A percentile compares a stretch with the other conserved stretches of the same genome.
phyloP scores from a whole-genome alignment of 345 rosid species.

The Aquilaria malaccensis region DNA sequence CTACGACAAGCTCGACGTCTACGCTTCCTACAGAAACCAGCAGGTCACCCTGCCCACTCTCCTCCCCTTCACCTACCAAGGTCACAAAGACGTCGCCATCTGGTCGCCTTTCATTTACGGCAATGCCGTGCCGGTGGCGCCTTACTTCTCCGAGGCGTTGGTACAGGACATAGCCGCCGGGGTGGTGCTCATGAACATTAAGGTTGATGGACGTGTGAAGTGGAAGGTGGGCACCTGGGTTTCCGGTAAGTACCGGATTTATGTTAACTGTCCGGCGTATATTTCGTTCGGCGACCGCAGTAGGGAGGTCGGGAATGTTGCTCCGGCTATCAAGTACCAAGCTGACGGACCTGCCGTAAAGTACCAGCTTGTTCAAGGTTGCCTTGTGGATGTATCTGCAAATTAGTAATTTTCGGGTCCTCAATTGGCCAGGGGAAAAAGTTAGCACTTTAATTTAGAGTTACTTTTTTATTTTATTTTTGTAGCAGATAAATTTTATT shows the following conservation, averaged over 20 bases:
- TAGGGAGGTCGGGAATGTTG: slow-evolving; percentile 10
- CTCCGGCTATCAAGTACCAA: no score
- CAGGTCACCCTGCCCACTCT: slow-evolving; percentile 55
- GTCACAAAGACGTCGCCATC: slow-evolving; percentile 33
- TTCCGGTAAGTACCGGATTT: slow-evolving; percentile 22
- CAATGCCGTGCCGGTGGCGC: slow-evolving; percentile 27
- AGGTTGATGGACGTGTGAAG: slow-evolving; percentile 20
- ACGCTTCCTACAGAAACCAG: slow-evolving; percentile 57
- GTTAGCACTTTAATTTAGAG: no score
- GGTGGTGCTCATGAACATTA: slow-evolving; percentile 14
- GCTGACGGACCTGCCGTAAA: slow-evolving; percentile 8
- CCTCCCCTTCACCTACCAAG: slow-evolving; percentile 45
- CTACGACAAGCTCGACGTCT: slow-evolving; percentile 64
- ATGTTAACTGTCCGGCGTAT: slow-evolving; percentile 34
- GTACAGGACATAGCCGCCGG: slow-evolving; percentile 17
- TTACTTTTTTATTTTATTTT: no score
- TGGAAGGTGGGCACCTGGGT: slow-evolving; percentile 27
- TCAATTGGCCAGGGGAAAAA: no score
- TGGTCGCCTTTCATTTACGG: slow-evolving; percentile 48
- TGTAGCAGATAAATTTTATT: no score
- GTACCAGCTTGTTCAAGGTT: not conserved
- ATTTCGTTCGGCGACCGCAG: slow-evolving; percentile 15
- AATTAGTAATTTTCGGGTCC: no score
- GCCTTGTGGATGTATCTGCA: no score
- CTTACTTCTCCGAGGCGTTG: slow-evolving; percentile 21